phyloP scores from a whole-genome alignment of 176 grass and related monocot genomes.

The Musa schizocarpa region DNA sequence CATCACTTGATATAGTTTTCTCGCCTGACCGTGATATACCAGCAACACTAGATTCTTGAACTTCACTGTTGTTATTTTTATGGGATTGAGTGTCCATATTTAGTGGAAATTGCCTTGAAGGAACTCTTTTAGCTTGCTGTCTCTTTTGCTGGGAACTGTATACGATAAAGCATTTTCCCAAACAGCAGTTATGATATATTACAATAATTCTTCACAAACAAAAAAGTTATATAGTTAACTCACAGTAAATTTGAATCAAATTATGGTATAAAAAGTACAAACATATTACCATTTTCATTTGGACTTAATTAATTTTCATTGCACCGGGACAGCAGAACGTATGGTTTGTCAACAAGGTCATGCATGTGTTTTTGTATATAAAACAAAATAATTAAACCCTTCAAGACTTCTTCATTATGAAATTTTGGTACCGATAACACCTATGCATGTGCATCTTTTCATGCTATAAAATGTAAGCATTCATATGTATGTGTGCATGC shows the following conservation, averaged over 20 bases:
- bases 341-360: not conserved
- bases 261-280: too few species aligned
- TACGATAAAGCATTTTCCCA: not conserved
- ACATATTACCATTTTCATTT: not conserved
- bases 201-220: too few species aligned
- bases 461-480: too few species aligned
- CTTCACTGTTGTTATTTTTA: not conserved
- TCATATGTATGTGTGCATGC: too few species aligned
- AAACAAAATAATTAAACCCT: not conserved
- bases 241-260: too few species aligned
- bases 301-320: not conserved
- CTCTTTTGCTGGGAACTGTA: constrained; percentile 31
- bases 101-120: constrained; percentile 2
- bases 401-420: not conserved
- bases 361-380: not conserved
- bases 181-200: not conserved
- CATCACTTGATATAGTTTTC: constrained; percentile 21
- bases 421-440: too few species aligned
- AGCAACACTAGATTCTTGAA: constrained; percentile 13
- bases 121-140: constrained; percentile 18
- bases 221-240: too few species aligned
- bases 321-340: not conserved
- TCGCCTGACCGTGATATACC: constrained; percentile 8
- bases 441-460: too few species aligned
- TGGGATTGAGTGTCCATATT: constrained; percentile 15